Conservation (phyloP, 495 filamentous ascomycete species). For the Aspergillus ellipticus region DNA sequence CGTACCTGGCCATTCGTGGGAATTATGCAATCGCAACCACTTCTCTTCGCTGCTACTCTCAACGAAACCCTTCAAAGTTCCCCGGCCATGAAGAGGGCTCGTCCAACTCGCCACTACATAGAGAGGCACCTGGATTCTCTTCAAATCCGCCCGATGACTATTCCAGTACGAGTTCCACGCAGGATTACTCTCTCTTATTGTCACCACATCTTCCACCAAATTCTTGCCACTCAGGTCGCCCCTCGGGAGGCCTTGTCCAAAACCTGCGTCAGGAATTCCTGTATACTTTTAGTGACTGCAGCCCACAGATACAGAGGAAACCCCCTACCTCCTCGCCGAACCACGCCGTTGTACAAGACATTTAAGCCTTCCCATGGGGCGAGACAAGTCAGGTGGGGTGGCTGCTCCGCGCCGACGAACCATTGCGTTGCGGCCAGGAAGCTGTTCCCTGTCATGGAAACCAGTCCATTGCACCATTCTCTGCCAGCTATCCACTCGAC, state of each 20-base stretch:
- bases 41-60: too few species aligned
- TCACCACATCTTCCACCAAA: too few species aligned
- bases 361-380: slow-evolving; percentile 45
- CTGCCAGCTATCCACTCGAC: slow-evolving; percentile 38
- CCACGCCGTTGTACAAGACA: slow-evolving; percentile 43
- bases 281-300: slow-evolving; percentile 22
- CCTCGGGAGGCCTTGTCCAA: slow-evolving; percentile 28
- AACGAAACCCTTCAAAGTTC: too few species aligned
- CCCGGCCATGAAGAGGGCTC: too few species aligned
- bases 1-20: slow-evolving; percentile 4
- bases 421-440: slow-evolving; percentile 37
- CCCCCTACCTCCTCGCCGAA: slow-evolving; percentile 33
- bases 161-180: too few species aligned
- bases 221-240: slow-evolving; percentile 13
- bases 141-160: too few species aligned
- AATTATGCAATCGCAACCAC: too few species aligned
- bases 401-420: slow-evolving; percentile 35
- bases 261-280: slow-evolving; percentile 23
- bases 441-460: slow-evolving; percentile 45
- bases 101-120: too few species aligned
- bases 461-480: slow-evolving; percentile 42
- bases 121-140: too few species aligned
- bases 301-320: slow-evolving; percentile 26
- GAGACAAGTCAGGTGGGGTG: slow-evolving; percentile 39
- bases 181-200: too few species aligned